These are phyloP conservation scores for Heterobasidion occidentale DNA, from an alignment of 1,284 basidiomycete species.

Conservation along the genomic window DNA sequence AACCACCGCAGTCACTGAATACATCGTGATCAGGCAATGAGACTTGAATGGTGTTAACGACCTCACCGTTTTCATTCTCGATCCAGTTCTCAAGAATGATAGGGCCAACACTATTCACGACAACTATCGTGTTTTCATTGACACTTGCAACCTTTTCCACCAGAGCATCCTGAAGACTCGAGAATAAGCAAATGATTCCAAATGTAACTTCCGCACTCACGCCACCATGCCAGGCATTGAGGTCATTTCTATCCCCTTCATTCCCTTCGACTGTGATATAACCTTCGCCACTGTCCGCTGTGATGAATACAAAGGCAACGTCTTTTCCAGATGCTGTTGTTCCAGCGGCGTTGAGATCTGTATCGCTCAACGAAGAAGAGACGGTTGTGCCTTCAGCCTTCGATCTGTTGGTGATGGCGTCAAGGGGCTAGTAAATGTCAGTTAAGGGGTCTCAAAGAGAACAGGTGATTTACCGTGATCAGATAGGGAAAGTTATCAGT, in stretches of 20 bases:
- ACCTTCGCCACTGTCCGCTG: slow-evolving; percentile 38
- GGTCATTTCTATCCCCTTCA: slow-evolving; percentile 66
- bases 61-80: slow-evolving; percentile 47
- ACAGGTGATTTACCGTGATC: slow-evolving; percentile 15
- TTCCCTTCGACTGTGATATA: slow-evolving; percentile 59
- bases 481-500: slow-evolving; percentile 25
- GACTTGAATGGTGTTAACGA: not conserved
- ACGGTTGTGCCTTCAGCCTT: slow-evolving; percentile 34
- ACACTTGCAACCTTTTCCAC: slow-evolving; percentile 41
- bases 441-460: not conserved
- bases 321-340: slow-evolving; percentile 44
- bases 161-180: slow-evolving; percentile 37
- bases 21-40: not conserved
- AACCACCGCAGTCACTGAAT: slow-evolving; percentile 43
- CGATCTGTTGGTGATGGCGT: slow-evolving; percentile 38
- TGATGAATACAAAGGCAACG: slow-evolving; percentile 57
- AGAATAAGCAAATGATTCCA: not conserved
- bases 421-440: slow-evolving; percentile 29
- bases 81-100: slow-evolving; percentile 65
- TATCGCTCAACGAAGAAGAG: slow-evolving; percentile 48
- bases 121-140: slow-evolving; percentile 66
- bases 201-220: slow-evolving; percentile 11
- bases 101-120: slow-evolving; percentile 69
- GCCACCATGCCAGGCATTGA: slow-evolving; percentile 61
- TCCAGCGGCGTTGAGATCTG: slow-evolving; percentile 38